A percentile compares a stretch with the other conserved stretches of the same genome.
These are phyloP conservation scores for Tulasnella sp. DNA, from an alignment of 768 basidiomycete species.

Conservation along the genomic window DNA sequence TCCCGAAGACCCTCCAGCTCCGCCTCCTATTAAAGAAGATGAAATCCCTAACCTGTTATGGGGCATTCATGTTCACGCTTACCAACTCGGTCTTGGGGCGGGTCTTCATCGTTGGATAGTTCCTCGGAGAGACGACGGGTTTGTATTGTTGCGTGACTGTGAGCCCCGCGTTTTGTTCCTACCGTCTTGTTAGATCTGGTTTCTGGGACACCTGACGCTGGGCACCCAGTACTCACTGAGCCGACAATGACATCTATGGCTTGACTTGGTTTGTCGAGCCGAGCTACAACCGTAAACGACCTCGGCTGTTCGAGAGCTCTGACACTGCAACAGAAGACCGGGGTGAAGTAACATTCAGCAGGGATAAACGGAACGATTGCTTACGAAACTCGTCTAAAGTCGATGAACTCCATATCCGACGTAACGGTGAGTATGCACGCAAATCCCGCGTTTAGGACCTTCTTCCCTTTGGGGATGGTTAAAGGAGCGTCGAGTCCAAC, in stretches of 20 bases:
- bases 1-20: conserved; percentile 62
- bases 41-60: not conserved
- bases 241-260: conserved; percentile 49
- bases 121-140: conserved; percentile 44
- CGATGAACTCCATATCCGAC: conserved; percentile 65
- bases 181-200: conserved; percentile 14
- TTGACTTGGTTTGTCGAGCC: conserved; percentile 71
- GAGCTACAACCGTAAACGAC: conserved; percentile 50
- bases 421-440: conserved; percentile 67
- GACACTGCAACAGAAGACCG: conserved; percentile 42
- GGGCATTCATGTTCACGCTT: conserved; percentile 3
- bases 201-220: not conserved
- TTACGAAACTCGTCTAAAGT: conserved; percentile 73
- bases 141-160: conserved; percentile 46
- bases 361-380: conserved; percentile 24
- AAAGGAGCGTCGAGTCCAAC: conserved; percentile 41
- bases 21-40: conserved; percentile 42
- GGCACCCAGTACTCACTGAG: conserved; percentile 41
- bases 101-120: conserved; percentile 64
- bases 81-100: conserved; percentile 59
- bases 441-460: conserved; percentile 46
- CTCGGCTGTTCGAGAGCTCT: conserved; percentile 52
- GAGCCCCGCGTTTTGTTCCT: conserved; percentile 74
- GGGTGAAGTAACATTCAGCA: not conserved
- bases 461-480: conserved; percentile 38